Conservation (phyloP, 192 early-diverging fungal species). For the Piromyces finnis region DNA sequence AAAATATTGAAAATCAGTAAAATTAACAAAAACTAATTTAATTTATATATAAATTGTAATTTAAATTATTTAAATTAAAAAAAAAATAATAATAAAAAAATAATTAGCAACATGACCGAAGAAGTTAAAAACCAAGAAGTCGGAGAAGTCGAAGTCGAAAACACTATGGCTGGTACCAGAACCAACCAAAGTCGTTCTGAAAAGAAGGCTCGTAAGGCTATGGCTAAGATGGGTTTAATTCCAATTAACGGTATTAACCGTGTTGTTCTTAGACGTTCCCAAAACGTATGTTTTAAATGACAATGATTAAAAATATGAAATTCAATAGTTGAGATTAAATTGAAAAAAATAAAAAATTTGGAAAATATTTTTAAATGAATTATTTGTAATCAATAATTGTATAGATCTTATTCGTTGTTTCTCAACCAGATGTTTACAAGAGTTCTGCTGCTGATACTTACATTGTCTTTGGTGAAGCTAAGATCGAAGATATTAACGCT, state of each 20-base stretch:
- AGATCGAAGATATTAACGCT: constrained; percentile 64
- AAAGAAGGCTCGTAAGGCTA: constrained; percentile 93
- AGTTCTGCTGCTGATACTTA: constrained; percentile 72
- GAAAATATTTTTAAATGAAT: too few relatives aligned
- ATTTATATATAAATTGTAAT: too few relatives aligned
- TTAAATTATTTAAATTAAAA: too few relatives aligned
- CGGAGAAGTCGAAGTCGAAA: neutral
- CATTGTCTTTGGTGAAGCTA: constrained; percentile 92
- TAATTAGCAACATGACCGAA: neutral
- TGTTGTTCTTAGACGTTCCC: constrained; percentile 71
- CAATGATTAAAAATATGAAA: too few relatives aligned
- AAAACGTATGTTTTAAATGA: constrained; percentile 32
- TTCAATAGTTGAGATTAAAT: too few relatives aligned
- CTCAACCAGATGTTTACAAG: constrained; percentile 87
- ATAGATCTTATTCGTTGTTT: constrained; percentile 65
- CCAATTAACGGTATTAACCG: constrained; percentile 67
- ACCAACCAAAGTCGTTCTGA: constrained; percentile 58
- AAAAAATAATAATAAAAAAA: neutral
- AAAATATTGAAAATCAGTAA: too few relatives aligned
- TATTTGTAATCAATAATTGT: too few relatives aligned
- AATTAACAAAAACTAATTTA: too few relatives aligned
- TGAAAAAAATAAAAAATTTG: too few relatives aligned
- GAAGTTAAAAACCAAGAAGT: neutral
- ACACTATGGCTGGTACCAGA: constrained; percentile 1
- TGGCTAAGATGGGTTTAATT: constrained; percentile 80